Base-by-base conservation (phyloP, 768 basidiomycete genomes). In the Mycena belliarum region DNA sequence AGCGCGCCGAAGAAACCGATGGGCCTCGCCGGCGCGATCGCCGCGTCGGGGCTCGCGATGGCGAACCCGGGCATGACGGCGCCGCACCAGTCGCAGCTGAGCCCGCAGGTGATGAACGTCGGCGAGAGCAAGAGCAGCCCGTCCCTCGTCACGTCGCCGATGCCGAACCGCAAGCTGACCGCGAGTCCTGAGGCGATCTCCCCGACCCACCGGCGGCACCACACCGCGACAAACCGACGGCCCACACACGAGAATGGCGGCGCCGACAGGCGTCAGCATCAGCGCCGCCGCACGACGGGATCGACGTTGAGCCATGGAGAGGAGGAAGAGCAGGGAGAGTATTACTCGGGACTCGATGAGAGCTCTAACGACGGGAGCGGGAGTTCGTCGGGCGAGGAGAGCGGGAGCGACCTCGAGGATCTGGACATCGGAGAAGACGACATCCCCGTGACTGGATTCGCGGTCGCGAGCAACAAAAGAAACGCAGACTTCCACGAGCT, bases 401-500 rank as follows among this genome's bases (percentile, higher is more conserved):
- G 58, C 29, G 62, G 54, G 23, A 63, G 58, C 33, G 62, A 47
- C 18, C 32, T 63, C 43, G 62, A 63, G 55, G 75, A 76, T 32
- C 56, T 81, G 57, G 79, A 78, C 60, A 53, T 89, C 25, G 85
- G 81, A 52, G 80, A 85, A 48, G 86, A 88, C 52, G 90, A 92
- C 66, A 92, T 93, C 15, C 89, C 95, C 2, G 92, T 98, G 6
- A 96, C 93, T 7, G 95, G 96, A 3, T 99, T 98, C 70, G 95
- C 97, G 0, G 95, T 98, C 21, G 97, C 96, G 10, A 97, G 93
- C 71, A 93, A 86, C 66, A 93, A 93, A 70, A 76, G 97, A 52
- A 98, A 98, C 67, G 85, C 89, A 3, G 96, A 98, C 68, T 99
- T 99, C 70, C 97, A 99, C 67, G 90, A 94, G 63, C 70, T 98